phyloP scores from a whole-genome alignment of 2,329 filamentous ascomycete species.

The Akanthomyces dipterigenus region DNA sequence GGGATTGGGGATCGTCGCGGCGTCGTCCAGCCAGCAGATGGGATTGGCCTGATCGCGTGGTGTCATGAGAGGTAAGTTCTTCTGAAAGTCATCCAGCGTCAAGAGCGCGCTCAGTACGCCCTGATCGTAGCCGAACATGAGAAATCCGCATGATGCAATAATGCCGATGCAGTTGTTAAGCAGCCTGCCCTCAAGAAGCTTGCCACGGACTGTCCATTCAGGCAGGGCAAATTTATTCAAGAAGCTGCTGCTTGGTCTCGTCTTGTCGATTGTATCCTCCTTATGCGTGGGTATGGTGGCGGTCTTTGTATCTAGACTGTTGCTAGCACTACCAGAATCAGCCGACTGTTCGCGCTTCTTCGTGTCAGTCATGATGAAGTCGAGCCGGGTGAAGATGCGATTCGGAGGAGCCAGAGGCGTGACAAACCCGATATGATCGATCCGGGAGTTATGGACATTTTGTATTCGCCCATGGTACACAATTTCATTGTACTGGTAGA shows the following conservation, averaged over 20 bases:
- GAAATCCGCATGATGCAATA: conserved; percentile 6
- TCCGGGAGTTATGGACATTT: neutral
- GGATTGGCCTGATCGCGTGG: conserved; percentile 19
- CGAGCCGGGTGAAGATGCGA: neutral
- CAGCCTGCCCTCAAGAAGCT: neutral
- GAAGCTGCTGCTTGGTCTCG: neutral
- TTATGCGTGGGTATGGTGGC: neutral
- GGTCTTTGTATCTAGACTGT: neutral
- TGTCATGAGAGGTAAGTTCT: conserved; percentile 21
- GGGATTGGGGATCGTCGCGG: conserved; percentile 14
- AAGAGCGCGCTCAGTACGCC: conserved; percentile 23
- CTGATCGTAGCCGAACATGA: conserved; percentile 22
- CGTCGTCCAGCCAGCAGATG: conserved; percentile 21
- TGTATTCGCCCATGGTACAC: neutral
- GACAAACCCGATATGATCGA: neutral
- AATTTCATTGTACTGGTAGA: neutral
- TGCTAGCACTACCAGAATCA: neutral
- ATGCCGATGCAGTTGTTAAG: conserved; percentile 8
- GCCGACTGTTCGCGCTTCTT: neutral
- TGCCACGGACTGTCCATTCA: conserved; percentile 12
- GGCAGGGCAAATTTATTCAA: conserved; percentile 19
- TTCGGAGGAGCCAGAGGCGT: no score
- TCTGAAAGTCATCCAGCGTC: conserved; percentile 22
- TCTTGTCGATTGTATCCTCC: neutral
- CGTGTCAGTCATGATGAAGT: neutral